Evolutionary conservation across 192 early-diverging fungal species (phyloP).

Genomic region (Podila verticillata): DNA sequence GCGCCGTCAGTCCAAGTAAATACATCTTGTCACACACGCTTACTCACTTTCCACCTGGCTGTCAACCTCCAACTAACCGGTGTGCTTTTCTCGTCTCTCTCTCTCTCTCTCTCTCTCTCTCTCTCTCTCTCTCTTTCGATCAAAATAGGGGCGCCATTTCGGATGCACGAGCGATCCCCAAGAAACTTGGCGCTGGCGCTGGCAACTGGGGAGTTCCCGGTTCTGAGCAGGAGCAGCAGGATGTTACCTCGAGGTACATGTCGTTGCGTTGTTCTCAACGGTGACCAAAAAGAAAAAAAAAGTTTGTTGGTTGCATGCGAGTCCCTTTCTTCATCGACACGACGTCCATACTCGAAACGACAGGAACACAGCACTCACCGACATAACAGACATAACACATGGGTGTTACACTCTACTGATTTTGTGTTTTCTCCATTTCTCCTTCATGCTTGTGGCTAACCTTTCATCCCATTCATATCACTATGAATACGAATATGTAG

Average conservation of each 20-base stretch:
- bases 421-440: no score
- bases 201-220: conserved; percentile 50
- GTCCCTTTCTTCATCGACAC: no score
- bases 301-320: not conserved
- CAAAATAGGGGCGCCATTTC: conserved; percentile 19
- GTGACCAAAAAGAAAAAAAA: no score
- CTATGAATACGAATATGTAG: not conserved
- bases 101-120: not conserved
- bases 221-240: conserved; percentile 27
- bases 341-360: no score
- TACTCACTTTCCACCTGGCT: not conserved
- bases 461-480: no score
- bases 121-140: no score
- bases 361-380: no score
- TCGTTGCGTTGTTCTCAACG: not conserved
- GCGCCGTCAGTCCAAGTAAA: conserved; percentile 44
- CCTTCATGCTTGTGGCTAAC: no score
- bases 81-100: not conserved
- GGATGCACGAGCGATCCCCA: conserved; percentile 39
- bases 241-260: conserved; percentile 18
- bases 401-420: no score
- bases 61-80: not conserved
- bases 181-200: conserved; percentile 42
- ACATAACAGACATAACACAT: no score
- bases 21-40: no score